Percentiles rank a stretch among this genome's conserved stretches.
These are phyloP conservation scores for Cryptococcus sp. DNA, from an alignment of 1,284 basidiomycete species.

Conservation along the genomic window DNA sequence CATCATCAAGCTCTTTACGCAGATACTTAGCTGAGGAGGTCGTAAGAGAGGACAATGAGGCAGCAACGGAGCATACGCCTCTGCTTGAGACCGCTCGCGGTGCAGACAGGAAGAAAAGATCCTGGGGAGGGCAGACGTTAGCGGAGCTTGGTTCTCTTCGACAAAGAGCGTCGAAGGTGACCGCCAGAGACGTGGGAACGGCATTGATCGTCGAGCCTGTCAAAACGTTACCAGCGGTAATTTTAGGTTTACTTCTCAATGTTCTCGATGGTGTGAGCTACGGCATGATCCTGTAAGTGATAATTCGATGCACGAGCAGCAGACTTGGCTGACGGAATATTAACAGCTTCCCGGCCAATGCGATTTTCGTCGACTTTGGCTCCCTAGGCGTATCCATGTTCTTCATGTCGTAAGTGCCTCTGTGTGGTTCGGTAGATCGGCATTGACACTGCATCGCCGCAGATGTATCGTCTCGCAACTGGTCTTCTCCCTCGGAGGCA, in stretches of 20 bases:
- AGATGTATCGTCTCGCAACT: slow-evolving; percentile 78
- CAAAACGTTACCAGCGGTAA: slow-evolving; percentile 72
- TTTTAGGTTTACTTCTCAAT: slow-evolving; percentile 85
- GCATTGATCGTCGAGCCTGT: slow-evolving; percentile 55
- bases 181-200: slow-evolving; percentile 36
- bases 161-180: slow-evolving; percentile 36
- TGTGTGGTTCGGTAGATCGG: background rate
- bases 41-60: slow-evolving; percentile 18
- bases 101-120: slow-evolving; percentile 11
- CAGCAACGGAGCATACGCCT: slow-evolving; percentile 29
- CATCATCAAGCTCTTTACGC: slow-evolving; percentile 25
- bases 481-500: slow-evolving; percentile 81
- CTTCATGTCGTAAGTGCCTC: slow-evolving; percentile 68
- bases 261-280: slow-evolving; percentile 83
- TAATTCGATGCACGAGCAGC: slow-evolving; percentile 1
- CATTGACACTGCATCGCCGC: slow-evolving; percentile 26
- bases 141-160: slow-evolving; percentile 15
- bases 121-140: slow-evolving; percentile 13
- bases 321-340: background rate
- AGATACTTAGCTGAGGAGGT: slow-evolving; percentile 24
- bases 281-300: slow-evolving; percentile 67
- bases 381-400: slow-evolving; percentile 94
- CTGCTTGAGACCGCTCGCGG: slow-evolving; percentile 15
- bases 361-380: slow-evolving; percentile 78
- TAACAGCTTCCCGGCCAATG: slow-evolving; percentile 75